Evolutionary conservation across 2,329 filamentous ascomycete genomes (phyloP), one percentile per base, ranked within the genome.

Genomic region (Mariannaea sp.): DNA sequence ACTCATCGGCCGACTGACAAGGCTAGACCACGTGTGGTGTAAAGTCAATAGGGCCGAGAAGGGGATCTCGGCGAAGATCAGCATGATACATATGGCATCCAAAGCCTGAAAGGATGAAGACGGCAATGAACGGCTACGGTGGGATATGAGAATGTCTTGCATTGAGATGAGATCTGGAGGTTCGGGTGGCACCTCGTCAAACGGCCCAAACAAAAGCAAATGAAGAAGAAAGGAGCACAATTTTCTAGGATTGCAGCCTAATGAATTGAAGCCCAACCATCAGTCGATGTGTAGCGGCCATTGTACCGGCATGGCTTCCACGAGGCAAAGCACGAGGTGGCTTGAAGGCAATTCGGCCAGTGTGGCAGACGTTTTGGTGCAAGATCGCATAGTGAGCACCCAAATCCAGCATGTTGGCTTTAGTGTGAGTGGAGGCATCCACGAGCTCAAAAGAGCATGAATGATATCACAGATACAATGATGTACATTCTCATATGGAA

Each of bases 21-120:
- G 24, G 32, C 43, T 53, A 14, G 50, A 43, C 50, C 50, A 48
- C 50, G 50, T 53, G 50, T 44, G 50, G 50, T 48, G 44, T 14
- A 48, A 48, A 53, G 49, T 40, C 35, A 52, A 41, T 45, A 44
- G 32, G 49, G 35, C 27, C 19, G 33, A 35, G 46, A 22, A 17
- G 30, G 19, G 45, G 16, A 22, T 36, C 43, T 26, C 12, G 36
- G 33, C 30, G 39, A n/a, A n/a, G n/a, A 45, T 39, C 35, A 45
- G 41, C 26, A 10, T 35, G n/a, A 24, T 26, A 40, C 48, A 32
- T 38, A 44, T 38, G 33, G 40, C 32, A 39, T 30, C 9, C n/a
- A n/a, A n/a, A n/a, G n/a, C n/a, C 22, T 24, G 22, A 24, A 24
- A 8, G 22, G 22, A 8, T 8, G 22, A 8, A 5, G 22, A 8